A percentile compares a stretch with the other conserved stretches of the same genome.
Conservation (phyloP, 768 basidiomycete species). For the Tephrocybe sp. region DNA sequence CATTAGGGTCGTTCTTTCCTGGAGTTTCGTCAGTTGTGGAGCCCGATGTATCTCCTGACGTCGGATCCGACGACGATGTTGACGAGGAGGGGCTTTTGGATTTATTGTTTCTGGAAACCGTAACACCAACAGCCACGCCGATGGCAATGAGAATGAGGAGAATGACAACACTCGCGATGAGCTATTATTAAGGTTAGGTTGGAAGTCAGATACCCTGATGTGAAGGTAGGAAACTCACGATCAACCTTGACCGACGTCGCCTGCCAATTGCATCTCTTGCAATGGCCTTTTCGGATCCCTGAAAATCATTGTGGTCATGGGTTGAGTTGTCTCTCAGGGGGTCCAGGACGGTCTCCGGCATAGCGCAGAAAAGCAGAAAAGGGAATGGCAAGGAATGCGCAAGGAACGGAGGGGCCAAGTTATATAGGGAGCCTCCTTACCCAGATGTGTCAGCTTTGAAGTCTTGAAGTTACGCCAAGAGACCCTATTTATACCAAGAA, state of each 20-base stretch:
- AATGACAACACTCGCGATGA: slow-evolving; percentile 46
- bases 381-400: slow-evolving; percentile 4
- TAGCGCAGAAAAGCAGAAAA: not conserved
- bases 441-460: slow-evolving; percentile 4
- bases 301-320: not conserved
- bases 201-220: not conserved
- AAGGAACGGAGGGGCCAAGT: not conserved
- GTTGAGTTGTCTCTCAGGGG: not conserved
- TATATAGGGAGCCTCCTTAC: not conserved
- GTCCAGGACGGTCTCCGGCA: not conserved
- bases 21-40: no score
- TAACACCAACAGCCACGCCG: slow-evolving; percentile 64
- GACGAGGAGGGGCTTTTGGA: slow-evolving; percentile 24
- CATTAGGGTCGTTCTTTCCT: slow-evolving; percentile 26
- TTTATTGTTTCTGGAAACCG: slow-evolving; percentile 54
- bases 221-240: slow-evolving; percentile 38
- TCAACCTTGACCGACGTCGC: slow-evolving; percentile 47
- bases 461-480: slow-evolving; percentile 4
- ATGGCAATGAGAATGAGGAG: slow-evolving; percentile 48
- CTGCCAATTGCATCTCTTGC: slow-evolving; percentile 26
- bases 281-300: slow-evolving; percentile 15
- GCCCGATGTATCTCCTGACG: slow-evolving; percentile 1
- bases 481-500: not conserved
- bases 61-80: not conserved
- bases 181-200: slow-evolving; percentile 32